Base-by-base conservation (phyloP, 1,284 basidiomycete genomes). In the Microbotryum violaceum region DNA sequence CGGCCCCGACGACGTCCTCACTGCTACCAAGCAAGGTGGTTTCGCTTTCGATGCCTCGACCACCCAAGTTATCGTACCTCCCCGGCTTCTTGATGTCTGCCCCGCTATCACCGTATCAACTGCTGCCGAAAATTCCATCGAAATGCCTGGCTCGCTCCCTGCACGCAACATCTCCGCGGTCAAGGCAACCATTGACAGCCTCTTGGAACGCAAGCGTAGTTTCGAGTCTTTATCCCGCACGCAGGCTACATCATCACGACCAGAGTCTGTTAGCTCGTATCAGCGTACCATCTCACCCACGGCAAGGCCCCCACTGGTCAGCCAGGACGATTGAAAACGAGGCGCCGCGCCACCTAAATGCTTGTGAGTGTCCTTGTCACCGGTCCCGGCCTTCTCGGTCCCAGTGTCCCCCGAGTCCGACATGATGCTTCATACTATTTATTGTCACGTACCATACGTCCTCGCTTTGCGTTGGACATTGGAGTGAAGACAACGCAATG, bases 121-220 rank as follows among this genome's bases (percentile, higher is more conserved):
- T 14, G 64, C 63, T 18, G 44, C 64, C n/a, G 20, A 54, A 50
- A 14, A 49, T 57, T 25, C 44, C 52, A 9, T 31, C 31, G 9
- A 31, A 31, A 31, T 31, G 12, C 33, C 47, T n/a, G 56, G 37
- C 6, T 46, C 64, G 21, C 27, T 46, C 23, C 29, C 57, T 18
- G 63, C 65, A 10, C 48, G 45, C 6, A 54, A 57, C 33, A 74
- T 74, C 42, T 51, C 62, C 4, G 57, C 59, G 5, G 73, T 74
- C 61, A 73, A 73, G 60, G 73, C 73, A 8, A 73, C 72, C 14
- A 67, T 73, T 46, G 73, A 74, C 50, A 66, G 64, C 48, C 69
- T 73, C 62, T 57, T 65, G 1, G 66, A 63, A 14, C 55, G 60
- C 45, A 64, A 62, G 21, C 54, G 57, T 23, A 67, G 62, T 48